Evolutionary conservation across 345 rosid genomes (phyloP), one percentile per base, ranked within the genome.

Genomic region (Rubroshorea leprosula): DNA sequence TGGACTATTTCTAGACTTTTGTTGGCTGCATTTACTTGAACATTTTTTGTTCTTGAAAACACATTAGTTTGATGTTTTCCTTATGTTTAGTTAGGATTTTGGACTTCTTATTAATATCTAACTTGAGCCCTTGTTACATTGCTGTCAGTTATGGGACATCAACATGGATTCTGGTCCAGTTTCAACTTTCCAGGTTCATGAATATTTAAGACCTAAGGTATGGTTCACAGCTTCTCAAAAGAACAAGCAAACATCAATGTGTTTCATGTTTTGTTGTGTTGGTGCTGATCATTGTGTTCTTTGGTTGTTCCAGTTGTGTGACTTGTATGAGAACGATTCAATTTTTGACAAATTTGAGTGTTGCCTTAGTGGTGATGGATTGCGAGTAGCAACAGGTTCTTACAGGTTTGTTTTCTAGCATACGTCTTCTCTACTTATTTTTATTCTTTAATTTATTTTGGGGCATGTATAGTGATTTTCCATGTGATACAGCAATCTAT

Each of bases 111-210:
- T 22, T 48, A 19, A 8, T 54, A 18, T 71, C 24, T 71, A 25
- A 66, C 63, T 24, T 46, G 21, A 18, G 51, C 43, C 22, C 22
- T 21, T 24, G 35, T 51, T 60, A 25, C 65, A 45, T 74, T 55
- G 21, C 49, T 70, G 49, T 49, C 71, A 81, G 86, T 72, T 92
- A 57, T 92, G 98, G 98, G 98, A 92, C 74, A 83, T 92, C 66
- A 91, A 88, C 76, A 93, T 89, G 97, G 99, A 93, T 76, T 78
- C 94, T 1, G 94, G 99, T 71, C 99, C 99, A 17, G 93, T 92
- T 69, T 74, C 90, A 68, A 84, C 89, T 20, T 86, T 86, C 78
- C 96, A 81, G 68, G 98, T 92, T 77, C 98, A 92, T 69, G 96
- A 92, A 70, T 66, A 92, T 71, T 73, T 92, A 58, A 84, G 95